Conservation (phyloP, 2,329 filamentous ascomycete species). For the Epichloe elymi region DNA sequence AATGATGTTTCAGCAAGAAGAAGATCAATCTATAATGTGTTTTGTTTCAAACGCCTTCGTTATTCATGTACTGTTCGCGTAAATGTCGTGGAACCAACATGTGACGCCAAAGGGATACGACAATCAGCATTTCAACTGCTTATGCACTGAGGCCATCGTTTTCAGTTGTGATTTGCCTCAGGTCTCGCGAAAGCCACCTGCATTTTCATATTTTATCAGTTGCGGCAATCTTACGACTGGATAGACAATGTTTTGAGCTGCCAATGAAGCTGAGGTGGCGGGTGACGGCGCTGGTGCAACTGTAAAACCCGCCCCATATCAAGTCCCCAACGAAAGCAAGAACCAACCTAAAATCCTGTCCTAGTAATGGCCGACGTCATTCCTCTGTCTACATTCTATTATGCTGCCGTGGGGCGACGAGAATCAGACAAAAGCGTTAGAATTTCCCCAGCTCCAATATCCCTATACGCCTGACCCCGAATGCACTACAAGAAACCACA, state of each 20-base stretch:
- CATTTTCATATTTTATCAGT: too few relatives aligned
- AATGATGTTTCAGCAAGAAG: slow-evolving; percentile 5
- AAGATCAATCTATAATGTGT: neutral
- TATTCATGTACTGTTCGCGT: neutral
- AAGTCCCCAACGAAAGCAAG: neutral
- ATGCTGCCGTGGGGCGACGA: neutral
- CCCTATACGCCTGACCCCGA: too few relatives aligned
- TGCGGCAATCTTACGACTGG: neutral
- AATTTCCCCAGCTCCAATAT: too few relatives aligned
- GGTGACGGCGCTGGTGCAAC: neutral
- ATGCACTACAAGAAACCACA: too few relatives aligned
- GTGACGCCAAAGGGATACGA: neutral
- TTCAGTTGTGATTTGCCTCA: too few relatives aligned
- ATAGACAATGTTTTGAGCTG: neutral
- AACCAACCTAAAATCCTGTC: too few relatives aligned
- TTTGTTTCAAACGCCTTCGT: neutral
- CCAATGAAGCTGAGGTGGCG: too few relatives aligned
- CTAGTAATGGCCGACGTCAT: neutral
- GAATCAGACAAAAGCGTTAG: neutral
- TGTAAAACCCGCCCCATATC: neutral
- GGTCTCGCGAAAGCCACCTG: too few relatives aligned
- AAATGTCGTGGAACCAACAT: neutral
- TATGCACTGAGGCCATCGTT: too few relatives aligned
- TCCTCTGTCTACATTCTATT: neutral
- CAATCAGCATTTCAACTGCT: too few relatives aligned